These are phyloP conservation scores for Dictyostelium capitatum DNA, from an alignment of 78 protist species.

Conservation along the genomic window DNA sequence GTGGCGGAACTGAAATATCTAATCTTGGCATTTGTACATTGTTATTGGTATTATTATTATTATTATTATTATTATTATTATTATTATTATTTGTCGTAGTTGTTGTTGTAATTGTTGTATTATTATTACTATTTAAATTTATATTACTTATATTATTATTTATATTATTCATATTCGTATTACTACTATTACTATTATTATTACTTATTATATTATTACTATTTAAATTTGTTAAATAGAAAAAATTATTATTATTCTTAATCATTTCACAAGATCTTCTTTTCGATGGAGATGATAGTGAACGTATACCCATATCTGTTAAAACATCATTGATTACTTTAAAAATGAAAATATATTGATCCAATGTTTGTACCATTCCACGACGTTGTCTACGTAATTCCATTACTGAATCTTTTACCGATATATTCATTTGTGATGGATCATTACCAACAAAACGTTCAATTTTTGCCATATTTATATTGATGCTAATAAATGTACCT, in stretches of 20 bases:
- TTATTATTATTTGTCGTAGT: neutral
- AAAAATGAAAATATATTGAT: slow-evolving; percentile 82
- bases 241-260: neutral
- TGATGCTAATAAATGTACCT: slow-evolving; percentile 87
- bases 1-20: slow-evolving; percentile 49
- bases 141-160: no score
- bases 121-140: no score
- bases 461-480: slow-evolving; percentile 70
- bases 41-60: neutral
- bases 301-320: slow-evolving; percentile 59
- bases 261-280: slow-evolving; percentile 62
- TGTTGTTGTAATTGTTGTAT: no score
- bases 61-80: neutral
- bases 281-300: slow-evolving; percentile 62
- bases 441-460: slow-evolving; percentile 37
- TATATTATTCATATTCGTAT: no score
- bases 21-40: slow-evolving; percentile 55
- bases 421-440: slow-evolving; percentile 1
- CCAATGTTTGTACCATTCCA: slow-evolving; percentile 88
- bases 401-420: slow-evolving; percentile 43
- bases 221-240: neutral
- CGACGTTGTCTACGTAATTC: slow-evolving; percentile 70
- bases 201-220: neutral
- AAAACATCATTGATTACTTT: slow-evolving; percentile 71
- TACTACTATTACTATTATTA: neutral